Base-by-base conservation (phyloP, 345 rosid species). In the Arabidopsis thaliana region DNA sequence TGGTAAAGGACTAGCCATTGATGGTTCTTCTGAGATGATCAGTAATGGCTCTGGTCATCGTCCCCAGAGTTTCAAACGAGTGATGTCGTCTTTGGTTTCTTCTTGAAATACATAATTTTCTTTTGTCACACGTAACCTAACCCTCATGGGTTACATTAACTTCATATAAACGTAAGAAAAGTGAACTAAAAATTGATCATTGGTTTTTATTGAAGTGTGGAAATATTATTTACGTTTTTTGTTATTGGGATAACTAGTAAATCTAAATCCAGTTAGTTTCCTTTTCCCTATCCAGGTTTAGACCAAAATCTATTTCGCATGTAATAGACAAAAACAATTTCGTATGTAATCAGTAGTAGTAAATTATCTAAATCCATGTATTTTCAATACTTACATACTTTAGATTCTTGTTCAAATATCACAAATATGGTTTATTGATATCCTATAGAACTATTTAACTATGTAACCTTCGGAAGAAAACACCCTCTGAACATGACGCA, bases 1-100 rank as follows among this genome's bases (percentile, higher is more conserved):
- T 8, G 90, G 92, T 51, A 80, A 82, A 74, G 89, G 87, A 30
- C 53, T 91, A 74, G 89, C 81, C 25, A 81, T 82, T 53, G 85
- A 85, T 33, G 87, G 76, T 64, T 71, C 83, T 46, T 64, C 40
- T 10, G 78, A 42, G 65, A 59, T 32, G 52, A 51, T 28, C 32
- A 28, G 40, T 16, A 82, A 70, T 44, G 76, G 71, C 52, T 55
- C 73, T 53, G 36, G 38, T 61, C 36, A 67, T 53, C 59, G 76
- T 53, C 82, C 61, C 57, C 56, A 49, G 60, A 83, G 81, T 23
- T 76, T 78, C 51, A 85, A 84, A 78, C 78, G 82, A 73, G 81
- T 59, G 11, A 71, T 83, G 44, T 81, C 93, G 44, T 81, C 93
- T 62, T 46, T 85, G 57, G 86, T 77, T 30, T 83, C 83, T 60